A percentile compares a stretch with the other conserved stretches of the same genome.
Conservation (phyloP, 371 early-diverging fungal species). For the Syncephalastrum racemosum region DNA sequence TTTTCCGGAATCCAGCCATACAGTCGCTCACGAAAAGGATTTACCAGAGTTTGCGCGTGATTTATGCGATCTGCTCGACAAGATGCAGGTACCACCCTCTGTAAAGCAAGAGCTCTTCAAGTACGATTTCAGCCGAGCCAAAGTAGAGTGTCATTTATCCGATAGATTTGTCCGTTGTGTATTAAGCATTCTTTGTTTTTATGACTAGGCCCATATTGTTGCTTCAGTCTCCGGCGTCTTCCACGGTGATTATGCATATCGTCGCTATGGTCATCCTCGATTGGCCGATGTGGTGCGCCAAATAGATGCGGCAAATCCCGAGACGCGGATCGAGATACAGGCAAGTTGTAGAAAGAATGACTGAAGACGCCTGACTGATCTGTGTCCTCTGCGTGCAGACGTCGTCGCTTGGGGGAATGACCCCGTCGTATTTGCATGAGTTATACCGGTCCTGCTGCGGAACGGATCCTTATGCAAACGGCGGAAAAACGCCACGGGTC, state of each 20-base stretch:
- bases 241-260: constrained; percentile 26
- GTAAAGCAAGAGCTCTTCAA: constrained; percentile 35
- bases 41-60: constrained; percentile 39
- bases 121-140: constrained; percentile 42
- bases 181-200: neutral
- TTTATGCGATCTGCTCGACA: constrained; percentile 28
- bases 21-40: neutral
- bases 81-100: constrained; percentile 37
- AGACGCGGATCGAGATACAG: constrained; percentile 47
- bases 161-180: neutral
- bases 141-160: constrained; percentile 10
- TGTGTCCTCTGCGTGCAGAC: constrained; percentile 21
- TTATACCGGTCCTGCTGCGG: constrained; percentile 45
- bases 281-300: constrained; percentile 28
- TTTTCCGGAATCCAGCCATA: constrained; percentile 24
- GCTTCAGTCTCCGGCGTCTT: constrained; percentile 44
- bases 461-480: constrained; percentile 19
- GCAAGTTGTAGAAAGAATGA: constrained; percentile 13
- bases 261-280: constrained; percentile 43
- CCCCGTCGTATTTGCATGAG: constrained; percentile 29
- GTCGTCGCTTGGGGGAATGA: constrained; percentile 41
- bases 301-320: constrained; percentile 17
- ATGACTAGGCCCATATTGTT: constrained; percentile 32
- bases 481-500: constrained; percentile 7
- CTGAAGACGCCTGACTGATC: neutral